Base-by-base conservation (phyloP, 2,329 filamentous ascomycete genomes). In the Pseudogymnoascus sp. region DNA sequence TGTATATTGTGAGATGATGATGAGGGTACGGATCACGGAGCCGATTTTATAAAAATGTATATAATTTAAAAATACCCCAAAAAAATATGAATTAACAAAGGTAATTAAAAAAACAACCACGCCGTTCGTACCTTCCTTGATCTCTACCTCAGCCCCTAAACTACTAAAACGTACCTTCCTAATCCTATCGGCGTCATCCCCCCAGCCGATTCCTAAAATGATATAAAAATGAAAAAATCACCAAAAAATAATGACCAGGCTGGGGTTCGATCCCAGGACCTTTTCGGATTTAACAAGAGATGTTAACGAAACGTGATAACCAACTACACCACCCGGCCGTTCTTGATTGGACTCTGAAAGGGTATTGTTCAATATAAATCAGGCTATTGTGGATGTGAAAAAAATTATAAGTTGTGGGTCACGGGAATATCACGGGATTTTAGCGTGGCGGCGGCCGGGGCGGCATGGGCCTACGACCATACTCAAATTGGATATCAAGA, bases 271-370 rank as follows among this genome's bases (percentile, higher is more conserved):
- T 56, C 50, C 50, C 50, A 56, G 50, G 50, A 56, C 50, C 50
- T 56, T 56, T 56, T 56, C 50, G 50, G 50, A 28, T 28, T 28
- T 28, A 28, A 28, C 26, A 28, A 28, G 43, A 50, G 22, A 50
- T 56, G 50, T 56, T 56, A 56, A 56, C 50, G 50, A 56, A 56
- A 56, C 50, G 50, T 56, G 50, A 56, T 56, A 56, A 56, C 50
- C 50, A 56, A 56, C 50, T 56, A 56, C 50, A 56, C 50, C 50
- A 56, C 50, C 50, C 50, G 50, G 50, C 50, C 50, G 19, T 56
- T 22, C 11, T 56, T 56, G 28, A 56, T 56, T 56, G 50, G 28
- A 56, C 50, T 33, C n/a, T 56, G 6, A 14, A 33, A n/a, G 11
- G 10, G 5, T 56, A 56, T 33, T 56, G 14, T 56, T 56, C 28